Evolutionary conservation across 2,329 filamentous ascomycete genomes (phyloP), one percentile per base, ranked within the genome.

Genomic region (Trichophyton rubrum): DNA sequence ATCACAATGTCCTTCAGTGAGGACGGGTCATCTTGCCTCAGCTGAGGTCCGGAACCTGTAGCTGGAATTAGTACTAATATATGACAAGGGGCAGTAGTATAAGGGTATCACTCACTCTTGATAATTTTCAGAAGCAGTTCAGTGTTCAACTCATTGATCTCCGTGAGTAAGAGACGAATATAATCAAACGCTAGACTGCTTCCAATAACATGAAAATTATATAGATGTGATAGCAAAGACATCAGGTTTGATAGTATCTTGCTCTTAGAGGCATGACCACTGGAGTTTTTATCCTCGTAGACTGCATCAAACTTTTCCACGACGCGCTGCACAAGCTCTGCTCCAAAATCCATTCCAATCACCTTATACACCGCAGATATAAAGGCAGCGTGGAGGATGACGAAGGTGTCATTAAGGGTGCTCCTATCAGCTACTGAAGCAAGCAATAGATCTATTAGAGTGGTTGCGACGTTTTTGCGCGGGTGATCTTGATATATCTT

Each of bases 331-430:
- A 96, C 77, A 24, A 96, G 79, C 68, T 95, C 87, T 0, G 91
- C 92, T 2, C 90, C 92, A 73, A 97, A 91, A 67, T 95, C 92
- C 13, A 86, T 86, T 4, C 93, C 93, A 51, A 93, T 81, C 5
- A 93, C 80, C 69, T 89, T 95, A 75, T 96, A 96, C 0, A 95
- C 74, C 0, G 90, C 90, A 3, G 92, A 85, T 40, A 92, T 84
- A 69, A 97, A 97, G 3, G 90, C 92, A 41, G 91, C 90, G 61
- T 90, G 87, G 9, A 97, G 82, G 58, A 96, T 90, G 60, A 96
- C 83, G 67, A 96, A 95, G 0, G 91, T 93, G 67, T 96, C 92
- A 3, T 88, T 85, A 1, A 96, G 78, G 49, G 79, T 84, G 24
- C 90, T 88, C 5, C 85, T 83, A 66, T 95, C 90, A 67, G 85